Percentiles rank a stretch among this genome's conserved stretches.
phyloP scores from a whole-genome alignment of 495 filamentous ascomycete species.

The Tricharina praecox region DNA sequence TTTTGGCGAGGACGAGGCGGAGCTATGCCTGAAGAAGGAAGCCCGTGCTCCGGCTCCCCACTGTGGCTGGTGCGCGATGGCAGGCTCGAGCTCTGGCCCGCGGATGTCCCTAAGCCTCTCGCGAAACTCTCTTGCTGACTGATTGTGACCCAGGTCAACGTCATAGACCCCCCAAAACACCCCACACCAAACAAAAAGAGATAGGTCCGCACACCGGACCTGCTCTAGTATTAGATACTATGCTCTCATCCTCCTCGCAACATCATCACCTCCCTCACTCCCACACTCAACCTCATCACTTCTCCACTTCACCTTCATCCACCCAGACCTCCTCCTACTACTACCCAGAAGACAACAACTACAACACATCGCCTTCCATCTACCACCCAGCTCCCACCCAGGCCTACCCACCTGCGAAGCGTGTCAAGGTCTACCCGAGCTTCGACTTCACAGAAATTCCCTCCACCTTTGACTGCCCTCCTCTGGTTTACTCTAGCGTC shows the following conservation, averaged over 20 bases:
- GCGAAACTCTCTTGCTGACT: neutral
- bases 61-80: neutral
- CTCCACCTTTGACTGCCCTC: slow-evolving; percentile 13
- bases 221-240: neutral
- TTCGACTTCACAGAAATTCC: slow-evolving; percentile 12
- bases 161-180: neutral
- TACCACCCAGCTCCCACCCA: neutral
- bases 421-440: neutral
- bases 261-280: no score
- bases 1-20: no score
- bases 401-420: slow-evolving; percentile 1
- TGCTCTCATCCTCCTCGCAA: neutral
- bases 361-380: neutral
- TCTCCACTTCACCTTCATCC: neutral
- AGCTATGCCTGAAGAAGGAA: no score
- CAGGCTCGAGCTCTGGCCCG: no score
- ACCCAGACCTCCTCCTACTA: neutral
- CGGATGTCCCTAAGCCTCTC: no score
- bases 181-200: neutral
- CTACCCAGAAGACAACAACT: neutral
- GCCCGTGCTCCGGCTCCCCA: no score
- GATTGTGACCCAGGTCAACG: neutral
- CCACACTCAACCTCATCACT: neutral
- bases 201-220: neutral
- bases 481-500: slow-evolving; percentile 6